These are phyloP conservation scores for Colletotrichum noveboracense DNA, from an alignment of 2,329 filamentous ascomycete genomes.

Conservation along the genomic window DNA sequence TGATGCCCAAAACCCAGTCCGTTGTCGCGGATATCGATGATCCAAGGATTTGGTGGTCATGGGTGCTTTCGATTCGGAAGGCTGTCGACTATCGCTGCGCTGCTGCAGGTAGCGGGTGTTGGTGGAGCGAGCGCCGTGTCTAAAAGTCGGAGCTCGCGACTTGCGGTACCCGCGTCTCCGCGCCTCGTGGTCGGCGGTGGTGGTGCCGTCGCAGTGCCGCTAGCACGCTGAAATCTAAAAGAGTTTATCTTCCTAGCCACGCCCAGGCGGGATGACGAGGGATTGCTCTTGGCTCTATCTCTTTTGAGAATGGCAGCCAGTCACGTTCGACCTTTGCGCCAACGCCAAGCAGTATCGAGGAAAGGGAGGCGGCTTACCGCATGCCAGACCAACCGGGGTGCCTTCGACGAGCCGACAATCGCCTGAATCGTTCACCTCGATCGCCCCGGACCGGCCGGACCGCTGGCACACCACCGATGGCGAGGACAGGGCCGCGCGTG, in stretches of 20 bases:
- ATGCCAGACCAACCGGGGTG: neutral
- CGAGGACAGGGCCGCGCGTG: neutral
- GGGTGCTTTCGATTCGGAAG: neutral
- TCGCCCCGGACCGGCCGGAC: neutral
- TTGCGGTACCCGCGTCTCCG: neutral
- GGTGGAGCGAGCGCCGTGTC: neutral
- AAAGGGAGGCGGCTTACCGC: neutral
- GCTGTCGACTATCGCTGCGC: neutral
- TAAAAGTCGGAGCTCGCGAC: conserved; percentile 14
- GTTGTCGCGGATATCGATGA: neutral
- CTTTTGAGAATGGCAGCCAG: neutral
- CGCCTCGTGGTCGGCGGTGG: neutral
- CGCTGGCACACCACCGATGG: neutral
- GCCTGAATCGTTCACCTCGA: neutral
- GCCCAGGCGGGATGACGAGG: neutral
- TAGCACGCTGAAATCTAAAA: neutral
- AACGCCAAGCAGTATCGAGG: neutral
- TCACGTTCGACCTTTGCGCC: neutral
- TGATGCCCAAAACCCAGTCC: neutral
- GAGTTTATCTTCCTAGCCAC: neutral
- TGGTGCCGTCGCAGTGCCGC: neutral
- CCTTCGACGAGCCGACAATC: neutral
- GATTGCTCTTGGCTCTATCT: neutral
- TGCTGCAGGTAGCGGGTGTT: neutral
- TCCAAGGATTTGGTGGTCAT: neutral